Conservation (phyloP, 176 grass and related monocot genomes). For the Avena eriantha region DNA sequence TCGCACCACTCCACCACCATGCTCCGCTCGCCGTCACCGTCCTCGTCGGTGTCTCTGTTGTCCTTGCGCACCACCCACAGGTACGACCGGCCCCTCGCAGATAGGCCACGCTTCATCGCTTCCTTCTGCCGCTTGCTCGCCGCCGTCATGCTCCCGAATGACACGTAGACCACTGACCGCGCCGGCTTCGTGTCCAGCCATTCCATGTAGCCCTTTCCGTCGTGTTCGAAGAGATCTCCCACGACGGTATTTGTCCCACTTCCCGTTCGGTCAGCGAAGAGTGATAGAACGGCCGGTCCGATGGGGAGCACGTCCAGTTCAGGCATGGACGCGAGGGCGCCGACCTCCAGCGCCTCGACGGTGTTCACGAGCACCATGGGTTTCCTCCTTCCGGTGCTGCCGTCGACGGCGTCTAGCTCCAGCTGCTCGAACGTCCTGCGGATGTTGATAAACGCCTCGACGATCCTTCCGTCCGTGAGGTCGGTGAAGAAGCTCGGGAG, state of each 20-base stretch:
- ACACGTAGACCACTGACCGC: slow-evolving; percentile 63
- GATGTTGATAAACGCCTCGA: background rate
- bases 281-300: slow-evolving; percentile 38
- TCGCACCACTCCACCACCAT: slow-evolving; percentile 62
- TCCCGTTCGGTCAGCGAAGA: background rate
- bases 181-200: slow-evolving; percentile 54
- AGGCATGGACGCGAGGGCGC: slow-evolving; percentile 40
- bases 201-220: slow-evolving; percentile 43
- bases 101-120: slow-evolving; percentile 45
- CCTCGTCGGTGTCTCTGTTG: slow-evolving; percentile 13
- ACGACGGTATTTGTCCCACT: background rate
- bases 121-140: slow-evolving; percentile 47
- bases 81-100: slow-evolving; percentile 38
- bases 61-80: slow-evolving; percentile 57
- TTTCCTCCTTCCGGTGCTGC: background rate
- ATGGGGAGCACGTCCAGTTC: slow-evolving; percentile 40
- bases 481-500: slow-evolving; percentile 51
- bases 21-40: background rate
- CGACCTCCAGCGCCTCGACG: slow-evolving; percentile 48
- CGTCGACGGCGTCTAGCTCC: background rate
- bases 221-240: slow-evolving; percentile 14
- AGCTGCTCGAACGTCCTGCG: slow-evolving; percentile 34
- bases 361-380: slow-evolving; percentile 56
- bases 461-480: background rate
- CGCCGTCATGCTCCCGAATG: slow-evolving; percentile 54